Evolutionary conservation across 805 yeast genomes (phyloP).

Genomic region (Pichia deserticola): DNA sequence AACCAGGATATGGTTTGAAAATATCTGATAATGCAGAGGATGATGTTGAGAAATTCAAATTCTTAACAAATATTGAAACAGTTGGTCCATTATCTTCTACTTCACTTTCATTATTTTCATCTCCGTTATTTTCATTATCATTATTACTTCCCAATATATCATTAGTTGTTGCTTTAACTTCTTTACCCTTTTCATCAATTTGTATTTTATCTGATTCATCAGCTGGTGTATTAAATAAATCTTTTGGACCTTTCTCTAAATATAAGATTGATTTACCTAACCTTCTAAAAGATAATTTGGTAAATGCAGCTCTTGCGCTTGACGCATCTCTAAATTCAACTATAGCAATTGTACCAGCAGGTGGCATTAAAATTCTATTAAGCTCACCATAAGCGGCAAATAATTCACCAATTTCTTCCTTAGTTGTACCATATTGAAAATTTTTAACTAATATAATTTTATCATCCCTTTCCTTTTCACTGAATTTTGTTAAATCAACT

Average conservation of each 20-base stretch:
- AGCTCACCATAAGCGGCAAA: slow-evolving; percentile 76
- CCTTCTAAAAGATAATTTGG: slow-evolving; percentile 79
- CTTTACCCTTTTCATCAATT: slow-evolving; percentile 27
- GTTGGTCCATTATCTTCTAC: slow-evolving; percentile 58
- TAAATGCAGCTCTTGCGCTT: slow-evolving; percentile 82
- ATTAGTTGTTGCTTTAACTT: slow-evolving; percentile 36
- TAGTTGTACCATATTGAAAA: slow-evolving; percentile 80
- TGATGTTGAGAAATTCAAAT: slow-evolving; percentile 80
- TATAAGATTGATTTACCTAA: slow-evolving; percentile 82
- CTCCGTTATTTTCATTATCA: slow-evolving; percentile 14
- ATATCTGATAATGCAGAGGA: slow-evolving; percentile 44
- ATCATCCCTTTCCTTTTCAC: slow-evolving; percentile 68
- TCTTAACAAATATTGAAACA: slow-evolving; percentile 84
- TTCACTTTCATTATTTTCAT: slow-evolving; percentile 19
- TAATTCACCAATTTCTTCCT: slow-evolving; percentile 73
- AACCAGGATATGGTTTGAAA: slow-evolving; percentile 72
- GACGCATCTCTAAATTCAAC: slow-evolving; percentile 80
- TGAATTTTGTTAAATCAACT: slow-evolving; percentile 72
- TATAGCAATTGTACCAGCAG: slow-evolving; percentile 93
- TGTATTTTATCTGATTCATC: slow-evolving; percentile 29
- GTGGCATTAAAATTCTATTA: slow-evolving; percentile 83
- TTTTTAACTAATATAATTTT: slow-evolving; percentile 77
- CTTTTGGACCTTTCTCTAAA: slow-evolving; percentile 89
- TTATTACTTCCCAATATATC: slow-evolving; percentile 34
- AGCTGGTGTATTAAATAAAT: slow-evolving; percentile 61